Evolutionary conservation across 768 basidiomycete species (phyloP), one percentile per base, ranked within the genome.

Genomic region (Suillus occidentalis): DNA sequence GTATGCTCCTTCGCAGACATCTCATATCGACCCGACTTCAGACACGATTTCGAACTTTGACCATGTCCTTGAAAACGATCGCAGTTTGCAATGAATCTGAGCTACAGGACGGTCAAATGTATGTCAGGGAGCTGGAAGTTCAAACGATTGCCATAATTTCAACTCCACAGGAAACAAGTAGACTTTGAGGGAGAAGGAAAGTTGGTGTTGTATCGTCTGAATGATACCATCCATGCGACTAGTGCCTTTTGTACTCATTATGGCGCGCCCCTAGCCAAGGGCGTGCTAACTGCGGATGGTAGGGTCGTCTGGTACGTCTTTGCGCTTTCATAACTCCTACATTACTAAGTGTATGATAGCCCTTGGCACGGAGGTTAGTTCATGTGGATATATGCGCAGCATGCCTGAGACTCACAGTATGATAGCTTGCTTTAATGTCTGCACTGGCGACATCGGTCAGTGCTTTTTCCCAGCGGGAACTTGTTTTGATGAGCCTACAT

Each of bases 211-310:
- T 90, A 90, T 61, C 87, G 89, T 60, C 76, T 95, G 20, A 90
- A 89, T 36, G 88, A 90, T 70, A 85, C 89, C 68, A 79, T 94
- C 1, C 82, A 90, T 68, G 91, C 93, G 7, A 95, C 90, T 0
- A 89, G 87, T 66, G 91, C 91, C 3, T 90, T 86, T 76, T 97
- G 95, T 77, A 95, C 94, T 2, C 95, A 97, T 75, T 96, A 95
- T 72, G 95, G 95, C 13, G 94, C 94, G 3, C 93, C 94, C 2
- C 82, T 96, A 3, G 87, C 82, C 6, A 94, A 93, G 75, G 94
- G 94, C 60, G 88, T 94, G 12, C 79, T 95, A 62, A 85, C 89
- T 9, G 83, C 89, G 40, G 89, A 91, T 73, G 94, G 91, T 12
- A 80, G 91, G 65, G 85, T 96, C 22, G 86, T 91, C 58, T 96